These are phyloP conservation scores for Colletotrichum karsti DNA, from an alignment of 2,329 filamentous ascomycete species.

Conservation along the genomic window DNA sequence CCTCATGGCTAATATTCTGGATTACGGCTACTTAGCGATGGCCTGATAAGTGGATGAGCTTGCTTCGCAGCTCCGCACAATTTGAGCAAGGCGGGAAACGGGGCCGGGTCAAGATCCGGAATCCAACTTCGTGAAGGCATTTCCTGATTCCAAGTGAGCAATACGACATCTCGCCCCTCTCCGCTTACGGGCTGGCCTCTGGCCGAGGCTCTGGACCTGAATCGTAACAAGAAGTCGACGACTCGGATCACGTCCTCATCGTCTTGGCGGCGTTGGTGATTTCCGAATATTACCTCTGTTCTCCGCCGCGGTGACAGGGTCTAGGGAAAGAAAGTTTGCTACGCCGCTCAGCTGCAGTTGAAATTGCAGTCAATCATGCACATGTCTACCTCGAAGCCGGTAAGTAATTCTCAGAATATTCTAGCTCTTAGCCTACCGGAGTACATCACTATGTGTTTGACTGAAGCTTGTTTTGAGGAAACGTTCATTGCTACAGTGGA, in stretches of 20 bases:
- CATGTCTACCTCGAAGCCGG: background rate
- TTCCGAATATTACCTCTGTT: background rate
- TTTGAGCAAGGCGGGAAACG: slow-evolving; percentile 1
- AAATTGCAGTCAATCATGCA: slow-evolving; percentile 1
- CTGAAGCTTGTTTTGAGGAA: background rate
- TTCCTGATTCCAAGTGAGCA: background rate
- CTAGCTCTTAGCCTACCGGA: background rate
- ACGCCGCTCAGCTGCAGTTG: background rate
- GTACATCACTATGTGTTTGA: background rate
- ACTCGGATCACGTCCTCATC: background rate
- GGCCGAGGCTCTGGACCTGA: background rate
- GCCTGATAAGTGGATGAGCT: background rate
- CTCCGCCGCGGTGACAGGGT: background rate
- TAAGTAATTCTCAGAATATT: background rate
- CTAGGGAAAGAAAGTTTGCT: background rate
- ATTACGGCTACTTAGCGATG: no score
- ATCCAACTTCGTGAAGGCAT: background rate
- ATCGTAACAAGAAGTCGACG: background rate
- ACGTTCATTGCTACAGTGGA: no score
- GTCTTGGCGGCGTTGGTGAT: slow-evolving; percentile 5
- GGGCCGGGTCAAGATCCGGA: background rate
- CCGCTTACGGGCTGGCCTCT: background rate
- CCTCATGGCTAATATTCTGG: no score
- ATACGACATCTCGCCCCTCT: background rate
- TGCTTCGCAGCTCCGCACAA: background rate